Evolutionary conservation across 495 filamentous ascomycete genomes (phyloP).

Genomic region (Penicillium turbatum): DNA sequence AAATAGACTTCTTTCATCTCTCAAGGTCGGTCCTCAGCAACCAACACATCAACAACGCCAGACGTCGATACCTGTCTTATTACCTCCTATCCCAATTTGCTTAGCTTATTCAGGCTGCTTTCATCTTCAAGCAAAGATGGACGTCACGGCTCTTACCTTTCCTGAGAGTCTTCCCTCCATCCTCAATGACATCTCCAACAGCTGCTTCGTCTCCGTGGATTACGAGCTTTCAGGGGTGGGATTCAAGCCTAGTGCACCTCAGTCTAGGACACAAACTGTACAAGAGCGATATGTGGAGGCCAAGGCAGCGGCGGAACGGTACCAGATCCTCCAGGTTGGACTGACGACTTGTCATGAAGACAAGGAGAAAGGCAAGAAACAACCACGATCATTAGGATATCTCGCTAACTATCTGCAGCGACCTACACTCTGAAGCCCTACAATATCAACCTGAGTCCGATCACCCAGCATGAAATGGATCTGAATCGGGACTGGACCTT

Average conservation of each 20-base stretch:
- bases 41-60: neutral
- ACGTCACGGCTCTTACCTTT: constrained; percentile 55
- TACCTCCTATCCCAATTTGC: neutral
- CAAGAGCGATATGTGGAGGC: constrained; percentile 63
- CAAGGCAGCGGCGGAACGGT: constrained; percentile 63
- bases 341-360: constrained; percentile 62
- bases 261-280: constrained; percentile 37
- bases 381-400: neutral
- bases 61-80: neutral
- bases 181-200: constrained; percentile 51
- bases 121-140: constrained; percentile 48
- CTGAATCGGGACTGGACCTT: constrained; percentile 53
- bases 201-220: constrained; percentile 68
- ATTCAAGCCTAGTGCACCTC: constrained; percentile 21
- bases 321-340: constrained; percentile 72
- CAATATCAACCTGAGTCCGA: constrained; percentile 63
- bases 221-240: constrained; percentile 73
- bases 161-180: constrained; percentile 52
- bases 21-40: neutral
- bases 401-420: constrained; percentile 25
- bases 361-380: constrained; percentile 35
- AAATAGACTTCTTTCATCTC: neutral
- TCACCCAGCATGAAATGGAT: constrained; percentile 43
- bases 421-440: constrained; percentile 62
- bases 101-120: neutral